Percentiles rank a stretch among this genome's conserved stretches.
phyloP scores from a whole-genome alignment of 2,329 filamentous ascomycete species.

The Colletotrichum sp. region DNA sequence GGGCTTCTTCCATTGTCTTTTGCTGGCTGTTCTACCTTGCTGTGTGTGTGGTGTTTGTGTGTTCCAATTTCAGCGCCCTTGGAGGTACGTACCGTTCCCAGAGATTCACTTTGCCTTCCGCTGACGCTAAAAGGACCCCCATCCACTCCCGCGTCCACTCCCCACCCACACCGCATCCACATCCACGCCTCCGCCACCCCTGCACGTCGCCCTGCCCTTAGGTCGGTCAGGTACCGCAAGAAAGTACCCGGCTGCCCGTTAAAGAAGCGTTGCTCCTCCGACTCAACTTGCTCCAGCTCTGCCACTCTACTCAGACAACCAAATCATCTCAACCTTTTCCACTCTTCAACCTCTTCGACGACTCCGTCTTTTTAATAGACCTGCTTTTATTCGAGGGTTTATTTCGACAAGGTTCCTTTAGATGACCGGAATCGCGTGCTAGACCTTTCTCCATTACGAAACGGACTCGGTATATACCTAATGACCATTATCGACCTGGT shows the following conservation, averaged over 20 bases:
- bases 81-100: background rate
- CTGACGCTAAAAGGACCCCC: background rate
- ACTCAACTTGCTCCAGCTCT: background rate
- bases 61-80: background rate
- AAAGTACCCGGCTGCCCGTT: constrained; percentile 12
- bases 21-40: background rate
- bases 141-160: background rate
- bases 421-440: constrained; percentile 10
- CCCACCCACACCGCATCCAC: background rate
- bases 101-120: background rate
- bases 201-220: constrained; percentile 1
- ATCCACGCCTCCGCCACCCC: constrained; percentile 12
- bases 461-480: background rate
- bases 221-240: background rate
- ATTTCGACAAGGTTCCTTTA: background rate
- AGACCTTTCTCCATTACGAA: constrained; percentile 1
- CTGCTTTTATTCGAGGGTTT: background rate
- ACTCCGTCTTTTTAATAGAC: background rate
- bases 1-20: background rate
- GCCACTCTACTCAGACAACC: background rate
- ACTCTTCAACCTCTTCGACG: background rate
- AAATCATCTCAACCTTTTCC: background rate
- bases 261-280: constrained; percentile 22
- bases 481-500: constrained; percentile 17
- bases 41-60: background rate